Percentiles rank a stretch among this genome's conserved stretches.
Conservation (phyloP, 768 basidiomycete species). For the Cytidiella melzeri region DNA sequence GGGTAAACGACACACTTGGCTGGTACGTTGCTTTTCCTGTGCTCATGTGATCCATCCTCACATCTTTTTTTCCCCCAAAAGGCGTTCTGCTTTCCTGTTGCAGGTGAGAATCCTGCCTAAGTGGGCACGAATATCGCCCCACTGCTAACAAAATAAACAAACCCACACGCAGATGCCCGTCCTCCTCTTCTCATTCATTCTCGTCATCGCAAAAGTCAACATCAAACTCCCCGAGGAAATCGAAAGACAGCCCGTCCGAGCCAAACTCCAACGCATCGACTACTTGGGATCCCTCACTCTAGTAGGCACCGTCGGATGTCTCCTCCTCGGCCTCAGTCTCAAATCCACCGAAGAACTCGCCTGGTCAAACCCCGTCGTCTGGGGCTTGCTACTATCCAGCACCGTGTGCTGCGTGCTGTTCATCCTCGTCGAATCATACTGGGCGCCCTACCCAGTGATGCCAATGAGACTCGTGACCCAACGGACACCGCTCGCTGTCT, state of each 20-base stretch:
- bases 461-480: slow-evolving; percentile 73
- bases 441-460: slow-evolving; percentile 84
- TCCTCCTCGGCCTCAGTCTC: slow-evolving; percentile 72
- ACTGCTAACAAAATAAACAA: neutral
- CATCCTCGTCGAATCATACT: slow-evolving; percentile 70
- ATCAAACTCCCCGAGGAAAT: slow-evolving; percentile 67
- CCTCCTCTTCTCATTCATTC: slow-evolving; percentile 58
- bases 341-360: slow-evolving; percentile 73
- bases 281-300: slow-evolving; percentile 79
- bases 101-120: too few species aligned
- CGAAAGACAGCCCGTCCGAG: slow-evolving; percentile 47
- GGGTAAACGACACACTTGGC: slow-evolving; percentile 80
- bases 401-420: slow-evolving; percentile 52
- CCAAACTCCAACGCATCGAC: slow-evolving; percentile 78
- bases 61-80: slow-evolving; percentile 27
- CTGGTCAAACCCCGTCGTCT: slow-evolving; percentile 72
- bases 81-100: slow-evolving; percentile 81
- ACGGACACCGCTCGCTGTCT: slow-evolving; percentile 77
- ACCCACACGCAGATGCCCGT: slow-evolving; percentile 61
- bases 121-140: neutral
- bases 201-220: slow-evolving; percentile 75
- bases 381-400: slow-evolving; percentile 56
- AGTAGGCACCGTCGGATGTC: slow-evolving; percentile 59
- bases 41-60: slow-evolving; percentile 59
- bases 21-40: slow-evolving; percentile 48